phyloP scores from a whole-genome alignment of 495 filamentous ascomycete genomes.

The Sordaria brevicollis region DNA sequence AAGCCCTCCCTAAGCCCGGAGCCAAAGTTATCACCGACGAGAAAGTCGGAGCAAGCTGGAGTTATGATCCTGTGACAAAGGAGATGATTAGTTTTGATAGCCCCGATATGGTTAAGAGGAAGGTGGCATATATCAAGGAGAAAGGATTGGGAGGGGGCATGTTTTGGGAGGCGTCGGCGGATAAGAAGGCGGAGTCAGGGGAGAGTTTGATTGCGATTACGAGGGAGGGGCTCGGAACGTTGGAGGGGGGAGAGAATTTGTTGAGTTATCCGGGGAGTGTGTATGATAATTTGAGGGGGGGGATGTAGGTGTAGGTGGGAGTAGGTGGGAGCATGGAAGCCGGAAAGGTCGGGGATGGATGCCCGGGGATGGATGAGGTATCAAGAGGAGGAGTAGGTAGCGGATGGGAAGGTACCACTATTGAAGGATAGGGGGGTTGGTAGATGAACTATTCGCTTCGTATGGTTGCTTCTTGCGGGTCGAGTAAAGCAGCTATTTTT shows the following conservation, averaged over 20 bases:
- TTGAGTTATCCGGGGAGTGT: slow-evolving; percentile 31
- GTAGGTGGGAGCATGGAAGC: no score
- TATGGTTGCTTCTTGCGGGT: no score
- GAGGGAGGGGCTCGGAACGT: slow-evolving; percentile 20
- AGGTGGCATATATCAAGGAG: slow-evolving; percentile 54
- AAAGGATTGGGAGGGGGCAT: slow-evolving; percentile 66
- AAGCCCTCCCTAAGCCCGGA: slow-evolving; percentile 45
- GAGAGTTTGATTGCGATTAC: slow-evolving; percentile 54
- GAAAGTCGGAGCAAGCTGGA: slow-evolving; percentile 50
- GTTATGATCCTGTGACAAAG: slow-evolving; percentile 47
- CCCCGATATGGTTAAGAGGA: slow-evolving; percentile 44
- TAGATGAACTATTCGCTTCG: no score
- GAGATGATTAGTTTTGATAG: slow-evolving; percentile 72
- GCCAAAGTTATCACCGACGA: slow-evolving; percentile 36
- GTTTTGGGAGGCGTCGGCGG: slow-evolving; percentile 85
- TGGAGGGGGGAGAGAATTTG: slow-evolving; percentile 26
- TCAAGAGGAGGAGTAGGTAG: no score
- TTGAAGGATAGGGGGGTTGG: no score
- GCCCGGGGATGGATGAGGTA: no score
- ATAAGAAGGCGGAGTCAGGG: slow-evolving; percentile 41
- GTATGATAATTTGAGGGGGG: slow-evolving; percentile 29
- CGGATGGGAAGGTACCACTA: no score
- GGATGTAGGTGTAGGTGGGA: no score
- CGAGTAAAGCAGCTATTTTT: no score
- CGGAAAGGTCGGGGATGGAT: no score